Evolutionary conservation across 2,329 filamentous ascomycete genomes (phyloP).

Genomic region (Tolypocladium guangdongense): DNA sequence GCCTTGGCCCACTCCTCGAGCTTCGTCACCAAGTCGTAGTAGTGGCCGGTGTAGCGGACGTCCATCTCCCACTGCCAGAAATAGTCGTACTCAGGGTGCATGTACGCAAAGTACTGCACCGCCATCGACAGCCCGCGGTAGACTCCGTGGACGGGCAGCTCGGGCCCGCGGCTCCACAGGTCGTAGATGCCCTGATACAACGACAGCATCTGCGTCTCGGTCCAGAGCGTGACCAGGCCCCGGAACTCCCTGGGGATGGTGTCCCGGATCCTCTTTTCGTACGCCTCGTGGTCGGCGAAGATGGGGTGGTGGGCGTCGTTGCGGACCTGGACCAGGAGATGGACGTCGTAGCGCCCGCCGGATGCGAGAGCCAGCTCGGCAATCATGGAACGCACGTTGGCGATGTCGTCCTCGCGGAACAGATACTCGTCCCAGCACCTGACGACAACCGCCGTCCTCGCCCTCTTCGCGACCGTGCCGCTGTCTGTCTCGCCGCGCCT

Average conservation of each 20-base stretch:
- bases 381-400: conserved; percentile 76
- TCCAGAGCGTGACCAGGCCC: conserved; percentile 85
- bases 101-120: conserved; percentile 83
- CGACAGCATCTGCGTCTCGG: conserved; percentile 82
- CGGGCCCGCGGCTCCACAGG: conserved; percentile 51
- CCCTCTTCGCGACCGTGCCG: conserved; percentile 11
- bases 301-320: conserved; percentile 63
- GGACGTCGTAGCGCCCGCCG: conserved; percentile 77
- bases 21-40: conserved; percentile 63
- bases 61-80: conserved; percentile 98
- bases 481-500: conserved; percentile 1
- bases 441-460: conserved; percentile 63
- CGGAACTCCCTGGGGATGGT: conserved; percentile 75
- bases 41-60: conserved; percentile 80
- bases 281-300: conserved; percentile 64
- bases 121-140: conserved; percentile 92
- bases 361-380: conserved; percentile 70
- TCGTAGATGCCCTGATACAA: conserved; percentile 84
- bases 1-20: conserved; percentile 57
- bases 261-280: conserved; percentile 54
- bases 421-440: conserved; percentile 72
- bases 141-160: conserved; percentile 77
- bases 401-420: conserved; percentile 70
- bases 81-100: conserved; percentile 80
- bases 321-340: conserved; percentile 77